Evolutionary conservation across 164 flowering plant species (phyloP).

Genomic region (grape (Vitis vinifera)): DNA sequence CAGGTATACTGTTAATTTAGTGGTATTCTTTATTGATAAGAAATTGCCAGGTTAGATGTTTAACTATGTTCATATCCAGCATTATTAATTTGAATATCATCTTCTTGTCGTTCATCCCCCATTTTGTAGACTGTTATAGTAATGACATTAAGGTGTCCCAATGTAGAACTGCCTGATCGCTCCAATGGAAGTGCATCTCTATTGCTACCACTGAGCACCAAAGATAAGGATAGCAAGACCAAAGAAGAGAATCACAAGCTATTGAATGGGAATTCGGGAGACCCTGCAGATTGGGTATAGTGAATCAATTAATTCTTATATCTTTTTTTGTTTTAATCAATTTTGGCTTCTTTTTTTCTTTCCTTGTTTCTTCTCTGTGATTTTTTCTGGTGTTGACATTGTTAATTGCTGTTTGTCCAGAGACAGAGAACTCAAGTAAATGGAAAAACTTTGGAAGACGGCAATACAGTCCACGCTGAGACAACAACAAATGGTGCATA

Average conservation of each 20-base stretch:
- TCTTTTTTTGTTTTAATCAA: not conserved
- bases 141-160: slow-evolving; percentile 3
- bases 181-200: slow-evolving; percentile 35
- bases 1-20: slow-evolving; percentile 96
- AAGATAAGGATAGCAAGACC: slow-evolving; percentile 64
- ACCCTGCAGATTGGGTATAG: slow-evolving; percentile 72
- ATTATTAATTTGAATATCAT: too few relatives aligned
- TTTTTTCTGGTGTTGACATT: not conserved
- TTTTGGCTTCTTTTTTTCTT: too few relatives aligned
- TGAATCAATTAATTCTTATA: not conserved
- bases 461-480: slow-evolving; percentile 49
- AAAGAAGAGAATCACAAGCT: slow-evolving; percentile 82
- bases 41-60: slow-evolving; percentile 62
- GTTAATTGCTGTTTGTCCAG: slow-evolving; percentile 29
- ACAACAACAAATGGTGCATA: slow-evolving; percentile 56
- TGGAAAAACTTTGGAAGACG: slow-evolving; percentile 73
- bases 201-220: slow-evolving; percentile 63
- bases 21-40: slow-evolving; percentile 82
- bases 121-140: not conserved
- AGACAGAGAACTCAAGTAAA: slow-evolving; percentile 75
- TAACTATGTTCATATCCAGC: too few relatives aligned
- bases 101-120: too few relatives aligned
- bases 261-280: slow-evolving; percentile 81
- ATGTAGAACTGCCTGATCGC: slow-evolving; percentile 85
- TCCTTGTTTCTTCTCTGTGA: not conserved